Evolutionary conservation across 129 eudicot species (phyloP), one percentile per base, ranked within the genome.

Genomic region (Scalesia atractyloides): DNA sequence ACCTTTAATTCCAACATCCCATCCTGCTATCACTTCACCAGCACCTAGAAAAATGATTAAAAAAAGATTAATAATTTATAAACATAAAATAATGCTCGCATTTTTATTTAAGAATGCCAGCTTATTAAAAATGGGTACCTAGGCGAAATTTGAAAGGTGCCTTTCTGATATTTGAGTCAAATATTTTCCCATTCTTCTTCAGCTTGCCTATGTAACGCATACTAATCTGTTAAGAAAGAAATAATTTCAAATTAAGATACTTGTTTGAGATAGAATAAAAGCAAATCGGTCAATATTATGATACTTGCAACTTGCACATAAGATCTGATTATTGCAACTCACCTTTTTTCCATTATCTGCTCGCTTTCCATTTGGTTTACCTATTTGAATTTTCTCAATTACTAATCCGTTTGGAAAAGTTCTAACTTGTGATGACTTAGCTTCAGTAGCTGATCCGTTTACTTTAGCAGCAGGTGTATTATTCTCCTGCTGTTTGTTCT

Each of bases 1-100:
- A 92, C 98, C 99, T 50, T 83, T 87, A 17, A 95, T 94, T 61
- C 99, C 99, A 74, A 95, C 96, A 79, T 95, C 99, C 99, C 99
- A 95, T 57, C 99, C 99, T 64, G 88, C 83, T 43, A 95, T 95
- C 58, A 95, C 99, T 85, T 86, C 72, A 22, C 97, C 97, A 9
- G 86, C 79, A 41, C 98, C 98, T 92, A 82, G 20, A 17, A 59
- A 51, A 39, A 54, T 0, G 58, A 54, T 59, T 24, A 12, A 46
- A 62, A 0, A 7, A n/a, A 16, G 34, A 22, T 43, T 77, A 26
- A 77, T 12, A 10, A 69, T 6, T 3, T 59, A 30, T 13, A 3
- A 59, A 59, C 30, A 68, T 4, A 69, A 41, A 34, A 62, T 73
- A 33, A 46, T 56, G 19, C n/a, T 56, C 9, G 15, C 1, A 43